Conservation (phyloP, 495 filamentous ascomycete genomes). For the Pyronema omphalodes region DNA sequence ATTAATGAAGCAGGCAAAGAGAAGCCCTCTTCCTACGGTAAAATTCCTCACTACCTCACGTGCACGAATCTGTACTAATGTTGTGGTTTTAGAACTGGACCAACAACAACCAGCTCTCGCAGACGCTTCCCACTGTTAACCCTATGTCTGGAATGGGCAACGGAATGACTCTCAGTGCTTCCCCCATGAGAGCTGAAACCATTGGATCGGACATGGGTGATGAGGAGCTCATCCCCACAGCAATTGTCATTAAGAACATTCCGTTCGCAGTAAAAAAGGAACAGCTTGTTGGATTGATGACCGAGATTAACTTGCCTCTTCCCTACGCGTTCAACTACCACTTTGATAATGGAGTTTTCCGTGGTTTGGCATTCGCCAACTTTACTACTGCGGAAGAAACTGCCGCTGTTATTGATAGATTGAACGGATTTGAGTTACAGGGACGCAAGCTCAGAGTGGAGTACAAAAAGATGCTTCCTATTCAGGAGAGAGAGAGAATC, state of each 20-base stretch:
- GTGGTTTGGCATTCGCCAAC: constrained; percentile 92
- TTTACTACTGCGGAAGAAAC: constrained; percentile 94
- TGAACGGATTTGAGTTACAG: constrained; percentile 91
- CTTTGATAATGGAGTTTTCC: constrained; percentile 95
- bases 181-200: constrained; percentile 34
- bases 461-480: constrained; percentile 98
- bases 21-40: constrained; percentile 43
- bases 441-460: constrained; percentile 87
- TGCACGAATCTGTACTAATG: background rate
- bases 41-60: constrained; percentile 14
- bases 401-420: constrained; percentile 64
- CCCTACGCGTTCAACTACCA: constrained; percentile 99
- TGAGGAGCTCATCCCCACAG: constrained; percentile 88
- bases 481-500: constrained; percentile 85
- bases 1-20: constrained; percentile 34
- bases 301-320: constrained; percentile 69
- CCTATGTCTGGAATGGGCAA: constrained; percentile 37
- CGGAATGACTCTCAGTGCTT: constrained; percentile 27
- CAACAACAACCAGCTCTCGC: constrained; percentile 30
- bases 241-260: constrained; percentile 99
- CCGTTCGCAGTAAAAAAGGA: constrained; percentile 98
- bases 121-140: constrained; percentile 30
- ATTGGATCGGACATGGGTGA: constrained; percentile 38
- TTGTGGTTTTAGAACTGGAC: constrained; percentile 35
- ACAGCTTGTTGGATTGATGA: constrained; percentile 80